Conservation (phyloP, 768 basidiomycete species). For the Psilocybe subaeruginosa region DNA sequence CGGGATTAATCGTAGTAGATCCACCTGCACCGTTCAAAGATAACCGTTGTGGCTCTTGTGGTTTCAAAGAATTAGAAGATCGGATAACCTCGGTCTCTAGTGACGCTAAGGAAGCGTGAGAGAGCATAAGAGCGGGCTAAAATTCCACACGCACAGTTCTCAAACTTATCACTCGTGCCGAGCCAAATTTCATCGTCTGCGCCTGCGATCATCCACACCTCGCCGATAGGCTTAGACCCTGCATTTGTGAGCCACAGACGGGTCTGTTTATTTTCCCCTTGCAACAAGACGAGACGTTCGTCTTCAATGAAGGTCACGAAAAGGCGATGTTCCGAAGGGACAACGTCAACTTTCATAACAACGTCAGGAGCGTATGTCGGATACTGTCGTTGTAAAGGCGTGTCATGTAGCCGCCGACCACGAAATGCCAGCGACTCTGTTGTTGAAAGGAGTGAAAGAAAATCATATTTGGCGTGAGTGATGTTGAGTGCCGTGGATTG, state of each 20-base stretch:
- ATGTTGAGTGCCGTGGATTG: constrained; percentile 57
- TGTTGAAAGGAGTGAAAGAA: constrained; percentile 72
- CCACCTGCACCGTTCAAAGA: constrained; percentile 33
- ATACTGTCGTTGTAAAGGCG: constrained; percentile 66
- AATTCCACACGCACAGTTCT: constrained; percentile 16
- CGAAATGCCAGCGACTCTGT: constrained; percentile 67
- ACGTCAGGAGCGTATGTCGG: constrained; percentile 76
- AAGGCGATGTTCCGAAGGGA: constrained; percentile 67
- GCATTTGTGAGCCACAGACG: constrained; percentile 66
- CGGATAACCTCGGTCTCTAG: constrained; percentile 40
- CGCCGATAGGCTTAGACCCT: constrained; percentile 60
- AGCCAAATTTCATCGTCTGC: constrained; percentile 69
- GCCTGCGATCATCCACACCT: constrained; percentile 72
- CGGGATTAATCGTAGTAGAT: constrained; percentile 41
- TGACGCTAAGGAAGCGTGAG: constrained; percentile 8
- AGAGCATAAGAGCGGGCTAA: background rate
- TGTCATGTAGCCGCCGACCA: constrained; percentile 80
- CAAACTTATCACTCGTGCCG: constrained; percentile 23
- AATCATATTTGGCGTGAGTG: constrained; percentile 63
- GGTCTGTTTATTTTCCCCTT: constrained; percentile 69
- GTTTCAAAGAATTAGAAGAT: constrained; percentile 55
- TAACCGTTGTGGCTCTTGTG: constrained; percentile 50
- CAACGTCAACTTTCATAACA: constrained; percentile 61
- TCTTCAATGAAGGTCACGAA: constrained; percentile 58
- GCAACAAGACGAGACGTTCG: constrained; percentile 51